phyloP scores from a whole-genome alignment of 257 asterid genomes.

The Solanum pennellii region DNA sequence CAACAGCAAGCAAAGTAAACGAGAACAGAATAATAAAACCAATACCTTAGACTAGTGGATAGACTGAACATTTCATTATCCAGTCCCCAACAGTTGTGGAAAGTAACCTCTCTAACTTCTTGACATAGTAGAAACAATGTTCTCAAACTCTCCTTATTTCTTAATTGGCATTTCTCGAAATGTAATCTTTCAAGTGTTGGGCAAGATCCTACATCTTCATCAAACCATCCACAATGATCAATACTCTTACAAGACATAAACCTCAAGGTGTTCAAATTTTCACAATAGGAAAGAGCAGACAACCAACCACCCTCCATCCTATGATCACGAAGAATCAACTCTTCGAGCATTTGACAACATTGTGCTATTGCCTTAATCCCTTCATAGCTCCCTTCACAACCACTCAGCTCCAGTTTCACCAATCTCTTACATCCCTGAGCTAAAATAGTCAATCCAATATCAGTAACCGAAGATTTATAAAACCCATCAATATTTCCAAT shows the following conservation, averaged over 20 bases:
- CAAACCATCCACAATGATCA: constrained; percentile 21
- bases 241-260: constrained; percentile 47
- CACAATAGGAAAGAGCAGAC: constrained; percentile 44
- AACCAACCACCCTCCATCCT: constrained; percentile 75
- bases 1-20: background rate
- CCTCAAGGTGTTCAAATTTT: constrained; percentile 48
- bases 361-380: constrained; percentile 64
- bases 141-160: constrained; percentile 29
- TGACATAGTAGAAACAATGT: constrained; percentile 45
- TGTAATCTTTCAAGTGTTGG: constrained; percentile 38
- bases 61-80: constrained; percentile 39
- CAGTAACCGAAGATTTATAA: constrained; percentile 42
- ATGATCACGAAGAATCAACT: constrained; percentile 39
- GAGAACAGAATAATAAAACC: background rate
- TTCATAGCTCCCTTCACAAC: constrained; percentile 60
- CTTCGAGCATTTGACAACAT: constrained; percentile 66
- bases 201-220: constrained; percentile 40
- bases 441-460: constrained; percentile 58
- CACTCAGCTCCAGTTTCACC: constrained; percentile 60
- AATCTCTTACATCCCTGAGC: constrained; percentile 71
- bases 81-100: constrained; percentile 53
- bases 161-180: constrained; percentile 58
- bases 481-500: constrained; percentile 36
- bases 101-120: constrained; percentile 31
- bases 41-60: constrained; percentile 42